Percentiles rank a stretch among this genome's conserved stretches.
Evolutionary conservation across 2,329 filamentous ascomycete genomes (phyloP).

Genomic region (Annulohypoxylon truncatum): DNA sequence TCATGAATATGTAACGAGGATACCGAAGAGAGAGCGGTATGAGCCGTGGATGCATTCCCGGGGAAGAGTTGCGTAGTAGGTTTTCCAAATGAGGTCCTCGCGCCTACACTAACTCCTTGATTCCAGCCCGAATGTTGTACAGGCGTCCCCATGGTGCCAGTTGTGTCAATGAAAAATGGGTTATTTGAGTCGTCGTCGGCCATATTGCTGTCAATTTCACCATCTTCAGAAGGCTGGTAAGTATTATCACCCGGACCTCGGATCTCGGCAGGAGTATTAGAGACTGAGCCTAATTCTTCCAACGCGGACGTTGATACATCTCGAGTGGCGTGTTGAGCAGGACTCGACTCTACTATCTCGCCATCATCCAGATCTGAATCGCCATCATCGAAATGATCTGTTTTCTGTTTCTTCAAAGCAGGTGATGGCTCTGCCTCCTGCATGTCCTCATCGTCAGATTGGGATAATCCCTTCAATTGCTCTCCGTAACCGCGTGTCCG

Average conservation of each 20-base stretch:
- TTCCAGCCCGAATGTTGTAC: slow-evolving; percentile 41
- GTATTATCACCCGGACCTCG: neutral
- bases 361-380: slow-evolving; percentile 49
- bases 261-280: neutral
- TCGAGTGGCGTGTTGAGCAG: slow-evolving; percentile 8
- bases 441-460: slow-evolving; percentile 40
- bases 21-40: neutral
- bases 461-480: slow-evolving; percentile 48
- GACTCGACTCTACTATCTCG: slow-evolving; percentile 49
- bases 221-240: slow-evolving; percentile 38
- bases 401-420: slow-evolving; percentile 44
- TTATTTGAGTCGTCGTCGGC: slow-evolving; percentile 4
- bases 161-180: slow-evolving; percentile 26
- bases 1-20: slow-evolving; percentile 4
- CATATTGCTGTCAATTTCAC: slow-evolving; percentile 27
- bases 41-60: neutral
- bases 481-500: slow-evolving; percentile 47
- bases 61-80: slow-evolving; percentile 33
- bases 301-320: neutral
- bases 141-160: slow-evolving; percentile 1
- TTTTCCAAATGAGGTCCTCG: slow-evolving; percentile 42
- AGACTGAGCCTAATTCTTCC: neutral
- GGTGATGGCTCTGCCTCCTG: slow-evolving; percentile 15
- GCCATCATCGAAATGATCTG: slow-evolving; percentile 1
- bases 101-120: slow-evolving; percentile 41